Conservation (phyloP, 805 yeast genomes). For the Teunomyces lycoperdinae region DNA sequence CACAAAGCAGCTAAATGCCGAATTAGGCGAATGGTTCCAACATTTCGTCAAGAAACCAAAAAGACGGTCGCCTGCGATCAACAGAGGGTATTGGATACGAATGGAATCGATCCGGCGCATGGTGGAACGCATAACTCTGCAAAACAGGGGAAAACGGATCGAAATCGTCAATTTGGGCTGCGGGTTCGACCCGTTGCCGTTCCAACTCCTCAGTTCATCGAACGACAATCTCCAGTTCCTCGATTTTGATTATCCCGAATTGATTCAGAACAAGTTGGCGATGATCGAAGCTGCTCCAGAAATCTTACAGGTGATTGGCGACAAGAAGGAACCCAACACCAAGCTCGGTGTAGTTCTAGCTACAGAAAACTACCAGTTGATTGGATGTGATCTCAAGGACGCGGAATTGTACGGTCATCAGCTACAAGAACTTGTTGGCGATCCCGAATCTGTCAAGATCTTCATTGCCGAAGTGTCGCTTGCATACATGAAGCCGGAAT, state of each 20-base stretch:
- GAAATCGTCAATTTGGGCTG: constrained; percentile 71
- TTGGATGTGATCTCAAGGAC: constrained; percentile 68
- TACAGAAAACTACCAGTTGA: constrained; percentile 49
- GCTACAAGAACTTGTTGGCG: constrained; percentile 21
- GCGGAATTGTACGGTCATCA: constrained; percentile 32
- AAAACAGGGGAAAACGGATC: constrained; percentile 23
- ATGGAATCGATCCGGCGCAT: constrained; percentile 63
- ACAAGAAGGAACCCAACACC: neutral
- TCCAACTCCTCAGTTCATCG: constrained; percentile 34
- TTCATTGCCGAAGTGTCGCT: constrained; percentile 82
- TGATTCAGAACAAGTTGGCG: constrained; percentile 52
- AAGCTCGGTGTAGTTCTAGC: constrained; percentile 20
- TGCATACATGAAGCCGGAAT: constrained; percentile 70
- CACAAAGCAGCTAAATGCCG: constrained; percentile 28
- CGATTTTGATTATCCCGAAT: constrained; percentile 75
- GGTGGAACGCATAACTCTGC: constrained; percentile 44
- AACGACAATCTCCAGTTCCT: constrained; percentile 43
- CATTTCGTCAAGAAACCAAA: constrained; percentile 64
- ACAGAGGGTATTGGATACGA: constrained; percentile 80
- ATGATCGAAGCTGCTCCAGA: constrained; percentile 51
- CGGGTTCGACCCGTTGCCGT: constrained; percentile 56
- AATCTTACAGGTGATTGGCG: constrained; percentile 45
- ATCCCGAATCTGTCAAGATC: constrained; percentile 41
- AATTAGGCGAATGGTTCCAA: constrained; percentile 52
- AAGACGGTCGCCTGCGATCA: constrained; percentile 75